Evolutionary conservation across 140 eudicot species (phyloP).

Genomic region (Erigeron philadelphicus): DNA sequence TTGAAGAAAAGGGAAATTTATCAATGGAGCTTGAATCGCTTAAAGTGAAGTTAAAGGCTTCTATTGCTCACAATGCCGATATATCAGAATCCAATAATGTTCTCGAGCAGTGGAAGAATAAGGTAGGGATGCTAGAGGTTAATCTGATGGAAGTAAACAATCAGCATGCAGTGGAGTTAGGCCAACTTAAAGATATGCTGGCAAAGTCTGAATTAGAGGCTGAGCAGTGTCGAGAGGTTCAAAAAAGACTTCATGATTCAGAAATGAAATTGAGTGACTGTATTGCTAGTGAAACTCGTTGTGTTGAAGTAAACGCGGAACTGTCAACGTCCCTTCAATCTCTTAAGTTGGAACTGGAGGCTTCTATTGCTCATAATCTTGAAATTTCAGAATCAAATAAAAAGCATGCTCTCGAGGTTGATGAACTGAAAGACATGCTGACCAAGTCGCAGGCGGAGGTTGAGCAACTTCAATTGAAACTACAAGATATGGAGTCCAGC

Average conservation of each 20-base stretch:
- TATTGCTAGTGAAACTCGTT: conserved; percentile 35
- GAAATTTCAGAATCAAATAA: conserved; percentile 37
- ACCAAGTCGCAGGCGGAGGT: conserved; percentile 36
- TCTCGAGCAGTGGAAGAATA: too few relatives aligned
- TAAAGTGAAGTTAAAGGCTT: conserved; percentile 41
- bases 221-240: conserved; percentile 32
- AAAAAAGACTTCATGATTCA: conserved; percentile 32
- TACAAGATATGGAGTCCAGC: conserved; percentile 31
- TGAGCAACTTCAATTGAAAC: conserved; percentile 35
- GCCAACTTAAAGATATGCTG: conserved; percentile 33
- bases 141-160: background rate
- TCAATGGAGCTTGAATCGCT: conserved; percentile 26
- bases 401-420: conserved; percentile 28
- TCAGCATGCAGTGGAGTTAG: conserved; percentile 22
- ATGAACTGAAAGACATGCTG: conserved; percentile 30
- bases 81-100: conserved; percentile 31
- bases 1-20: conserved; percentile 41
- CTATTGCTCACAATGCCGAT: conserved; percentile 33
- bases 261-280: conserved; percentile 28
- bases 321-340: conserved; percentile 32
- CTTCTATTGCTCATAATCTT: conserved; percentile 31
- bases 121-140: too few relatives aligned
- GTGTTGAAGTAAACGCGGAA: conserved; percentile 38
- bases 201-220: conserved; percentile 38
- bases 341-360: conserved; percentile 43